Evolutionary conservation across 2,329 filamentous ascomycete species (phyloP), one percentile per base, ranked within the genome.

Genomic region (Alternaria sp.): DNA sequence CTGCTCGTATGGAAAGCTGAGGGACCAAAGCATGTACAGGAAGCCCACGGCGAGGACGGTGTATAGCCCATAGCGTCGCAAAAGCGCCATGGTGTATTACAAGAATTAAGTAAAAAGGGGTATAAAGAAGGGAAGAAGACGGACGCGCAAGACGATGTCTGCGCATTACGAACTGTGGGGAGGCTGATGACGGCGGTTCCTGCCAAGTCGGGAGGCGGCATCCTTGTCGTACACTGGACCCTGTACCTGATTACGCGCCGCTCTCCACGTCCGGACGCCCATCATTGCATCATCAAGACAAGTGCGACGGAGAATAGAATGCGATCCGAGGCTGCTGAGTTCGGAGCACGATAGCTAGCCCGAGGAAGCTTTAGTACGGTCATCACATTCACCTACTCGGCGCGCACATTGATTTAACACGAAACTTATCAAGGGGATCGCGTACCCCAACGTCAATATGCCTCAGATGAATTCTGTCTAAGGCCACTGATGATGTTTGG

Each of bases 11-110:
- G 78, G 77, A 49, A 74, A 72, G 63, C 75, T 79, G 50, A 81
- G 74, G 41, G 77, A 74, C 62, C 79, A 79, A 60, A 82, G 63
- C 33, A 78, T 65, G 67, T 81, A 77, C 12, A 83, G 63, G 28
- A 80, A 69, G 41, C 72, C 69, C 14, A 75, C 70, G 11, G 77
- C 73, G 43, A 82, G 65, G 43, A 68, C 70, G 6, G 74, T 68
- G 64, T 82, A 81, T 26, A 78, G 57, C 44, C 71, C 68, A 58
- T 79, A 81, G 20, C 81, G 79, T 59, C 75, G 77, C 21, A 81
- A 60, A 15, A 80, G 76, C 41, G 81, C 76, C 81, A 83, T 83
- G 44, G 6, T 66, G 53, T 45, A 67, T 62, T 69, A 73, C 47
- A 61, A 58, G 43, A 51, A 28, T 43, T 55, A 63, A 61, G 41